Conservation (phyloP, 1,139 yeast species). For the Hanseniaspora gamundiae region DNA sequence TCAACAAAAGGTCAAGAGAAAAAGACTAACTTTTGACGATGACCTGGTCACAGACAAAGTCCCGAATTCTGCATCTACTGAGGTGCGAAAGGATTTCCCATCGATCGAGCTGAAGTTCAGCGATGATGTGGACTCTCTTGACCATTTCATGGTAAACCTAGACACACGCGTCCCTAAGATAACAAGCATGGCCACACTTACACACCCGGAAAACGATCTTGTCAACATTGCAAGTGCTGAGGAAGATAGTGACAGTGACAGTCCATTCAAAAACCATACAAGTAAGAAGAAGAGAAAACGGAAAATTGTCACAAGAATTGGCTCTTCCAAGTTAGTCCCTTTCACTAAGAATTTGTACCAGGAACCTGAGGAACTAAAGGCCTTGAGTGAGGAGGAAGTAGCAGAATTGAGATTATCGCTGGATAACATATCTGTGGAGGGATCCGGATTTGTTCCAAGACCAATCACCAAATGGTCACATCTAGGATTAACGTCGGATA, state of each 20-base stretch:
- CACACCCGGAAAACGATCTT: too few species aligned
- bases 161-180: too few species aligned
- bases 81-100: too few species aligned
- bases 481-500: slow-evolving; percentile 56
- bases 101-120: slow-evolving; percentile 2
- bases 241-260: not conserved
- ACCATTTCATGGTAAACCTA: not conserved
- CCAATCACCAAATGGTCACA: slow-evolving; percentile 77
- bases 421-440: slow-evolving; percentile 56
- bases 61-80: too few species aligned
- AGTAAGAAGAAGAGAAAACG: slow-evolving; percentile 1
- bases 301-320: slow-evolving; percentile 5
- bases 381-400: slow-evolving; percentile 40
- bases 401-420: slow-evolving; percentile 39
- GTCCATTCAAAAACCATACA: not conserved
- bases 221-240: too few species aligned
- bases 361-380: slow-evolving; percentile 45
- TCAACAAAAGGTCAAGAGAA: too few species aligned
- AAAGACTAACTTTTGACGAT: too few species aligned
- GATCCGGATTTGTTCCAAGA: slow-evolving; percentile 39
- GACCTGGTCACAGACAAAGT: too few species aligned
- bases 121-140: not conserved
- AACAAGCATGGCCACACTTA: too few species aligned
- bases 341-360: slow-evolving; percentile 54
- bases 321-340: slow-evolving; percentile 30